phyloP scores from a whole-genome alignment of 1,284 basidiomycete genomes.

The Malassezia nana region DNA sequence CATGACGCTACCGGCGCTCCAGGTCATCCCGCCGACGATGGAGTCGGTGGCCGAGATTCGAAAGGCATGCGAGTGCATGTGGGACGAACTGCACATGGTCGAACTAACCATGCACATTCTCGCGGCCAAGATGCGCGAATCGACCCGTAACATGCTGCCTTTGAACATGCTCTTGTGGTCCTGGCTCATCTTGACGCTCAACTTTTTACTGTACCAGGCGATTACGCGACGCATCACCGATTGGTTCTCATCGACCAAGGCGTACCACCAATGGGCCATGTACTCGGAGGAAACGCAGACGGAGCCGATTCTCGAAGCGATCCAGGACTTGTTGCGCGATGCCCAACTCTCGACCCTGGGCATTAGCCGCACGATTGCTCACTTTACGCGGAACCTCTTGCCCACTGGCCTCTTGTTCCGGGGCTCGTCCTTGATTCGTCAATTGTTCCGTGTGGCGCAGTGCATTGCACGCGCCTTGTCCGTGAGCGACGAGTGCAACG shows the following conservation, averaged over 20 bases:
- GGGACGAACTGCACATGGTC: constrained; percentile 8
- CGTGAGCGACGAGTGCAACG: not conserved
- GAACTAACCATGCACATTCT: not conserved
- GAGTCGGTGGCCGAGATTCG: not conserved
- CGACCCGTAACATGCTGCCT: not conserved
- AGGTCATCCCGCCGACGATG: not conserved
- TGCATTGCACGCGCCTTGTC: constrained; percentile 17
- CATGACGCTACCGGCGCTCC: not conserved
- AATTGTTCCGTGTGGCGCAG: constrained; percentile 21
- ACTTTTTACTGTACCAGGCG: constrained; percentile 5
- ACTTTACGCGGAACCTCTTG: not conserved
- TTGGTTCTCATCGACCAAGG: constrained; percentile 5
- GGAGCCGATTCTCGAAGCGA: not conserved
- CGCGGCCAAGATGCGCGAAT: not conserved
- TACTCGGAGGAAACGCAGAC: not conserved
- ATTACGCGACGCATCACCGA: constrained; percentile 6
- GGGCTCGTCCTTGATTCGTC: constrained; percentile 6
- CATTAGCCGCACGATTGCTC: constrained; percentile 7
- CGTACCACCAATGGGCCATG: not conserved
- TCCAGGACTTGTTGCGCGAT: constrained; percentile 1
- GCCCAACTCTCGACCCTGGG: constrained; percentile 3
- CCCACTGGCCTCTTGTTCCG: constrained; percentile 3
- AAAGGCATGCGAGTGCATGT: not conserved
- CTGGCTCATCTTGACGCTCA: constrained; percentile 1
- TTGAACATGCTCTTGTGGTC: constrained; percentile 8